A percentile compares a stretch with the other conserved stretches of the same genome.
phyloP scores from a whole-genome alignment of 2,329 filamentous ascomycete species.

The Ophiocordyceps camponoti-saundersi region DNA sequence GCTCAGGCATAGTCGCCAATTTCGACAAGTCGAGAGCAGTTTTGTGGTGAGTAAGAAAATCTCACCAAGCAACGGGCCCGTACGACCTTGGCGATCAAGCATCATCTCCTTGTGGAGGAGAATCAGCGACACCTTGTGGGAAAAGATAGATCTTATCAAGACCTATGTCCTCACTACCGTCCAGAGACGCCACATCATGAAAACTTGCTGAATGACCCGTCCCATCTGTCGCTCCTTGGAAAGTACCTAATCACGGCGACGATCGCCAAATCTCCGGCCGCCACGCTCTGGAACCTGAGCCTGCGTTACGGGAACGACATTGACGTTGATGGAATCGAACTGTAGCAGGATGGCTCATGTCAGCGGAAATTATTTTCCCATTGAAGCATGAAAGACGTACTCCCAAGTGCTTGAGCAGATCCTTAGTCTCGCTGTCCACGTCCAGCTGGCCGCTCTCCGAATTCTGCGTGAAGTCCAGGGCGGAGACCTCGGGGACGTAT shows the following conservation, averaged over 20 bases:
- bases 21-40: too few relatives aligned
- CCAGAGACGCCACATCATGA: slow-evolving; percentile 37
- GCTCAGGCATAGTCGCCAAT: background rate
- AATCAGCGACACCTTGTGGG: slow-evolving; percentile 83
- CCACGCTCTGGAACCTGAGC: slow-evolving; percentile 69
- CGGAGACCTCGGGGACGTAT: slow-evolving; percentile 97
- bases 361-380: slow-evolving; percentile 7
- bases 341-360: slow-evolving; percentile 19
- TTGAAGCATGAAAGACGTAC: slow-evolving; percentile 42
- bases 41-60: background rate
- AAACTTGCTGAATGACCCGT: slow-evolving; percentile 26
- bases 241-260: slow-evolving; percentile 20
- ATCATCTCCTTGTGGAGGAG: slow-evolving; percentile 47
- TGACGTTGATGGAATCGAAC: slow-evolving; percentile 97
- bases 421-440: slow-evolving; percentile 95
- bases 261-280: slow-evolving; percentile 60
- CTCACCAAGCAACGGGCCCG: background rate
- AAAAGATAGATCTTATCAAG: slow-evolving; percentile 40
- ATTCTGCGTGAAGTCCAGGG: slow-evolving; percentile 92
- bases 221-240: slow-evolving; percentile 12
- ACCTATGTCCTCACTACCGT: slow-evolving; percentile 42
- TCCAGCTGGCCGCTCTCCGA: slow-evolving; percentile 79
- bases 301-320: slow-evolving; percentile 80
- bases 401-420: slow-evolving; percentile 94
- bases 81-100: slow-evolving; percentile 69